Conservation (phyloP, 345 rosid genomes). For the Camelina laxa region DNA sequence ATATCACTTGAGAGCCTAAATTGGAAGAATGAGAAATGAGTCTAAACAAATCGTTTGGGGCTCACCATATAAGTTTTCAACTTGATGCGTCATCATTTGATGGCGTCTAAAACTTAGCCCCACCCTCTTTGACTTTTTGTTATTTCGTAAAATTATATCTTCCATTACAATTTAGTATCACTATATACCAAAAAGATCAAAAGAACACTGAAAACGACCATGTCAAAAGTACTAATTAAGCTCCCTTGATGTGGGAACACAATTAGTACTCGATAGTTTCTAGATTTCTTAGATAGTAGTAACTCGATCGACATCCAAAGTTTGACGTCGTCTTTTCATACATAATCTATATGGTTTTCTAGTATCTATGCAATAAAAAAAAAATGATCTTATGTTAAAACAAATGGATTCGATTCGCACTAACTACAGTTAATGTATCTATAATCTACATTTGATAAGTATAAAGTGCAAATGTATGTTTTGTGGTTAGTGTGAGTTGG, state of each 20-base stretch:
- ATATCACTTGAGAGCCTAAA: background rate
- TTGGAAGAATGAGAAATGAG: background rate
- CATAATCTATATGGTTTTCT: background rate
- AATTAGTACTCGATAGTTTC: background rate
- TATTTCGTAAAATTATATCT: background rate
- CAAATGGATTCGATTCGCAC: background rate
- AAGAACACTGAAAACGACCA: constrained; percentile 3
- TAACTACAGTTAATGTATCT: too few species aligned
- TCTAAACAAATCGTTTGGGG: constrained; percentile 11
- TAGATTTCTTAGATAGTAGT: background rate
- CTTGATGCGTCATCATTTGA: constrained; percentile 41
- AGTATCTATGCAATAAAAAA: background rate
- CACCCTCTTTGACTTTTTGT: constrained; percentile 27
- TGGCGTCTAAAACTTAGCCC: constrained; percentile 33
- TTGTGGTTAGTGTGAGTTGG: constrained; percentile 18
- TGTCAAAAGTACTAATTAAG: constrained; percentile 12
- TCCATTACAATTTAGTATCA: background rate
- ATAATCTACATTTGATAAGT: background rate
- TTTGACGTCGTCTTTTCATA: constrained; percentile 2
- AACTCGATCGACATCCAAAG: background rate
- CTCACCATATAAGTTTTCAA: constrained; percentile 32
- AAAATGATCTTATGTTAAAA: background rate
- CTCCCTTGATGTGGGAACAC: constrained; percentile 13
- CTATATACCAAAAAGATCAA: background rate
- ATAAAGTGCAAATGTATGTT: background rate